Evolutionary conservation across 176 grass and related monocot genomes (phyloP).

Genomic region (Lolium perenne): DNA sequence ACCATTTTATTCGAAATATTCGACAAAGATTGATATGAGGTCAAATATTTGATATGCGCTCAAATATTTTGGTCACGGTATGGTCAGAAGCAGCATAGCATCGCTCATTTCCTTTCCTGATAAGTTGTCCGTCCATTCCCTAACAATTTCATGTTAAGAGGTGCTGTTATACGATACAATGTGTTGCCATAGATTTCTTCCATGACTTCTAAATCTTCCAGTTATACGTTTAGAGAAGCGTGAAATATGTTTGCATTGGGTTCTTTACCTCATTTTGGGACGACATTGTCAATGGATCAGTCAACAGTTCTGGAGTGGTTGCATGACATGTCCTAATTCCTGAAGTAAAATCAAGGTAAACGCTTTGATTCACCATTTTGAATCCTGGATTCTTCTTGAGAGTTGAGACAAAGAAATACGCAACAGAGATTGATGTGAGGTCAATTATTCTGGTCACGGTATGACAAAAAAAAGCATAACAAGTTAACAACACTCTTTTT

Average conservation of each 20-base stretch:
- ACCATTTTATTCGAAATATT: background rate
- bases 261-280: background rate
- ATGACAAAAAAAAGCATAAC: conserved; percentile 18
- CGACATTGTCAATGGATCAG: background rate
- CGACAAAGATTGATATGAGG: background rate
- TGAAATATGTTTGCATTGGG: background rate
- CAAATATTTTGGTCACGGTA: background rate
- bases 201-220: background rate
- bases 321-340: background rate
- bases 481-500: background rate
- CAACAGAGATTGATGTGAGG: background rate
- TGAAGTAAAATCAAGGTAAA: background rate
- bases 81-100: conserved; percentile 3
- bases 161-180: too few species aligned
- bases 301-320: background rate
- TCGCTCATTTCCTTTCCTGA: background rate
- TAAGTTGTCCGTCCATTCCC: background rate
- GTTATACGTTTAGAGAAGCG: background rate
- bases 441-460: background rate
- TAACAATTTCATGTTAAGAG: background rate
- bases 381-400: background rate
- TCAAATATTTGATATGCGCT: too few species aligned
- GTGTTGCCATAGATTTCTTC: too few species aligned
- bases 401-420: background rate
- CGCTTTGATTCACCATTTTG: background rate